phyloP scores from a whole-genome alignment of 169 alveolate genomes.

The Eimeria maxima region DNA sequence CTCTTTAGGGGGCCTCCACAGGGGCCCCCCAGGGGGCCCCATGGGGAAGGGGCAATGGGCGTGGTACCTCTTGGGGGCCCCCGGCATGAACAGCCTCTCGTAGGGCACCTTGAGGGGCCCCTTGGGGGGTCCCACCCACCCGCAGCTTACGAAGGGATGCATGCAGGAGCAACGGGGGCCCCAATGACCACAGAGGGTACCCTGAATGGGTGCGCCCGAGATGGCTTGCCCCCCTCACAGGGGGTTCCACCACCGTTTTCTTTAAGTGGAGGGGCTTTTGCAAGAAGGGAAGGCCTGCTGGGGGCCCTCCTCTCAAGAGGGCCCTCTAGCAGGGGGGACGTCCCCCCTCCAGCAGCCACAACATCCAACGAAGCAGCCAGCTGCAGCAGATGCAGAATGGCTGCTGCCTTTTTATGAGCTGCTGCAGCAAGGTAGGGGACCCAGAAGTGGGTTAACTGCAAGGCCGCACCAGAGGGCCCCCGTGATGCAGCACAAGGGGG shows the following conservation, averaged over 20 bases:
- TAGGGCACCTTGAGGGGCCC: no score
- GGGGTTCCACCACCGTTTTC: background rate
- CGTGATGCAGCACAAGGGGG: no score
- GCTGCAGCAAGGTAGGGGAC: no score
- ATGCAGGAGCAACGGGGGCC: no score
- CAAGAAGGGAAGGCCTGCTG: background rate
- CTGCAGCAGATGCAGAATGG: background rate
- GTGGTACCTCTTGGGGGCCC: no score
- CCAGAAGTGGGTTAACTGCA: background rate
- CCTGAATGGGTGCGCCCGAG: background rate
- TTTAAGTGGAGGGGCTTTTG: background rate
- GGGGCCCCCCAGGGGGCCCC: conserved; percentile 11
- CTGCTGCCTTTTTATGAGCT: background rate
- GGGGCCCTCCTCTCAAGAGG: conserved; percentile 29
- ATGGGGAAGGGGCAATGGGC: no score
- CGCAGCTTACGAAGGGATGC: no score
- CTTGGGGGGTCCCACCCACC: background rate
- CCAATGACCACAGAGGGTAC: background rate
- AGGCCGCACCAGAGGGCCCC: background rate
- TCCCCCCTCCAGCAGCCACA: background rate
- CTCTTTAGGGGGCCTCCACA: conserved; percentile 36
- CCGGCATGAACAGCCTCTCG: no score
- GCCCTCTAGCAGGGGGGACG: background rate
- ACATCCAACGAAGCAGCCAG: background rate
- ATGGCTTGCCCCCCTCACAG: background rate